These are phyloP conservation scores for Neonothopanus nambi DNA, from an alignment of 1,284 basidiomycete genomes.

Conservation along the genomic window DNA sequence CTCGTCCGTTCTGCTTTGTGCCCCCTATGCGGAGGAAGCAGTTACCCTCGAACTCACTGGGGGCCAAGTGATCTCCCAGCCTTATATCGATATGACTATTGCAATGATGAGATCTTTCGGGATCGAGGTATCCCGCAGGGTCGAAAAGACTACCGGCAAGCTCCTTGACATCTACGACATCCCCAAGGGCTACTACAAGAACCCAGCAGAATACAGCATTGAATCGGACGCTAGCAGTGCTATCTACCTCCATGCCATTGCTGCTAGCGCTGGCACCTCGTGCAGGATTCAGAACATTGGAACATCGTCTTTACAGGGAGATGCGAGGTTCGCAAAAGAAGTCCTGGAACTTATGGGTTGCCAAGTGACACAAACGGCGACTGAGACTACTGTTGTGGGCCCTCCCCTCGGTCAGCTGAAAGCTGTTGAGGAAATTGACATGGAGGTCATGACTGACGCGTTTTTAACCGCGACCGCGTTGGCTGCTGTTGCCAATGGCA, in stretches of 20 bases:
- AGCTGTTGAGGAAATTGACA: constrained; percentile 88
- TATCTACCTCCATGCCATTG: constrained; percentile 96
- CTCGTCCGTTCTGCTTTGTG: constrained; percentile 93
- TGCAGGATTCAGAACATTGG: constrained; percentile 96
- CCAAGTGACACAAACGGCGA: constrained; percentile 83
- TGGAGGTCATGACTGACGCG: constrained; percentile 99
- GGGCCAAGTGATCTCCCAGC: constrained; percentile 95
- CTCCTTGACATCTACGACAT: constrained; percentile 86
- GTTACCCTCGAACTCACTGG: constrained; percentile 90
- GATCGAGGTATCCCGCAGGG: constrained; percentile 72
- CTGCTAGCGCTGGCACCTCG: constrained; percentile 92
- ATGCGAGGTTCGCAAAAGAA: constrained; percentile 92
- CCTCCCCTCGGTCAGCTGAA: constrained; percentile 81
- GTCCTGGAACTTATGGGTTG: constrained; percentile 97
- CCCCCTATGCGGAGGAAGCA: constrained; percentile 85
- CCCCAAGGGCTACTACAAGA: constrained; percentile 78
- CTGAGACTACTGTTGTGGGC: constrained; percentile 91
- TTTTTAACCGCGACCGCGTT: constrained; percentile 95
- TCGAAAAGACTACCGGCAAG: constrained; percentile 63
- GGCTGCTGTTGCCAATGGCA: constrained; percentile 79
- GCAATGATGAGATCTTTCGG: constrained; percentile 98
- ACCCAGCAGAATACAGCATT: constrained; percentile 85
- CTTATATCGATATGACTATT: constrained; percentile 99
- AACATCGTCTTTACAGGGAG: constrained; percentile 89
- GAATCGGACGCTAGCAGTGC: constrained; percentile 96